Evolutionary conservation across 768 basidiomycete species (phyloP), one percentile per base, ranked within the genome.

Genomic region (Leucosporidium scottii): DNA sequence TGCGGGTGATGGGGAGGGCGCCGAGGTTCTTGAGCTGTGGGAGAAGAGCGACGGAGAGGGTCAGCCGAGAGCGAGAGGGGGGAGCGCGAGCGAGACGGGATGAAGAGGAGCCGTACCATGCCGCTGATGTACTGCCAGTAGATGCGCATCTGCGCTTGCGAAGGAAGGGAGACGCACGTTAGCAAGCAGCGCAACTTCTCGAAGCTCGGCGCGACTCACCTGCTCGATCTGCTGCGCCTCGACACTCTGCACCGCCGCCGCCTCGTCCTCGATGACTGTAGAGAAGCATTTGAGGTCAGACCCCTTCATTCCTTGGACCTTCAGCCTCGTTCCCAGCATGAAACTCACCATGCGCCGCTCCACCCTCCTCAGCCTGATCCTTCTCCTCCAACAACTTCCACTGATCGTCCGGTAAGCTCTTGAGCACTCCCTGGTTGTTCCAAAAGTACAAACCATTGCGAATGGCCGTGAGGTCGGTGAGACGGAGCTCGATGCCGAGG

Each of bases 41-140:
- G 30, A 5, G 20, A 4, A 20, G n/a, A 49, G 23, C 31, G 27
- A 30, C 28, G 6, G 48, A 8, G 4, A 48, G 23, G 13, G 47
- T 25, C 5, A 59, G 25, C 30, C 15, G 61, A 34, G n/a, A 17
- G 31, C 20, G 9, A 4, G 20, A n/a, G 8, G 34, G 20, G 28
- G 20, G 49, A 39, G 3, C 28, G 6, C 15, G 30, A 28, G 23
- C 4, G 12, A 51, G 64, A 27, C 4, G 23, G 27, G 48, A 17
- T 25, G 4, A 21, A 36, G 48, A 28, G 27, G 31, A 8, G 12
- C 36, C 72, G 36, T 7, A 71, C 70, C 69, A 74, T 73, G 48
- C 69, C 74, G 36, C 90, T 87, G 68, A 93, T 89, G 79, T 88
- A 93, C 88, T 89, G 91, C 91, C 91, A 93, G 76, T 87, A 90